Evolutionary conservation across 352 stramenopile species (phyloP).

Genomic region (Blastocystis hominis): DNA sequence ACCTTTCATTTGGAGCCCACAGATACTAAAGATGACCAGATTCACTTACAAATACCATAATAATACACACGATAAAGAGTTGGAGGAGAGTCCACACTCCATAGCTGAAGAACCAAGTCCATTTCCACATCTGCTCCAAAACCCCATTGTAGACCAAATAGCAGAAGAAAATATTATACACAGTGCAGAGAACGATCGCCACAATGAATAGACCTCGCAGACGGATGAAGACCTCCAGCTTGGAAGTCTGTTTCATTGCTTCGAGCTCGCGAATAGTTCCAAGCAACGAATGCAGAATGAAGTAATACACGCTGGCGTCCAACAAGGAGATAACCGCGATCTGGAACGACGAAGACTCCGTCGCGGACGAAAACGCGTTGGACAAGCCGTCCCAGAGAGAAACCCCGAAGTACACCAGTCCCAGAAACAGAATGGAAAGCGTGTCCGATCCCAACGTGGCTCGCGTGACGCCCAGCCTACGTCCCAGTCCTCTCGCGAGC

Average conservation of each 20-base stretch:
- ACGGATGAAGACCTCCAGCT: neutral
- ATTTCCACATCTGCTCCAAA: neutral
- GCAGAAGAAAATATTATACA: neutral
- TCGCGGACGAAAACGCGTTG: neutral
- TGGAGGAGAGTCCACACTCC: neutral
- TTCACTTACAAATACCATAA: neutral
- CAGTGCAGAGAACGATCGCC: neutral
- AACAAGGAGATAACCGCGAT: neutral
- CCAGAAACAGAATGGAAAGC: neutral
- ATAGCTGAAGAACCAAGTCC: constrained; percentile 15
- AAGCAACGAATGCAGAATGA: neutral
- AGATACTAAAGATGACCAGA: neutral
- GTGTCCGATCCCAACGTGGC: neutral
- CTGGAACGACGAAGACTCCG: neutral
- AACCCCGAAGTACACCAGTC: neutral
- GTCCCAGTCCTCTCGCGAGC: neutral
- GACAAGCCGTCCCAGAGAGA: neutral
- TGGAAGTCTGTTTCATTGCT: constrained; percentile 1
- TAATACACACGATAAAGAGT: neutral
- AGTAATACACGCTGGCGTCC: neutral
- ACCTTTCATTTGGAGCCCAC: constrained; percentile 26
- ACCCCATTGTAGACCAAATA: neutral
- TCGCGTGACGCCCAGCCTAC: constrained; percentile 2
- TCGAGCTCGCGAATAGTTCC: constrained; percentile 8
- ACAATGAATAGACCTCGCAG: neutral